phyloP scores from a whole-genome alignment of 768 basidiomycete species.

The Kwoniella pini region DNA sequence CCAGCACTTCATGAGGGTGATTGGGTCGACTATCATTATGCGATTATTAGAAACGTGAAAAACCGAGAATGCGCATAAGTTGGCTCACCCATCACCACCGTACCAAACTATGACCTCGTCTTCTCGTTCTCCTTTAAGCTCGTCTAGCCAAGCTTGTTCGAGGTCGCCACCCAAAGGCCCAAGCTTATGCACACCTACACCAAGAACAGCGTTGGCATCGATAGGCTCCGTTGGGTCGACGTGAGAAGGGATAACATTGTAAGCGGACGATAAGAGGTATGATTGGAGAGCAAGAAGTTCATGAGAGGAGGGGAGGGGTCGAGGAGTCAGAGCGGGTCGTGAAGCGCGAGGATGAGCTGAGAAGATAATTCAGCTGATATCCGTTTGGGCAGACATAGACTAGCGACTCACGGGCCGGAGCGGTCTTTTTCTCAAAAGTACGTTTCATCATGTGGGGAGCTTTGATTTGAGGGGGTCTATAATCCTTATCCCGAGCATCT shows the following conservation, averaged over 20 bases:
- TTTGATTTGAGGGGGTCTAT: conserved; percentile 39
- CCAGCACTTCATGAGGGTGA: conserved; percentile 22
- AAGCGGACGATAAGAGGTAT: conserved; percentile 42
- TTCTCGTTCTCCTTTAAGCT: conserved; percentile 42
- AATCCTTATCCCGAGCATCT: conserved; percentile 33
- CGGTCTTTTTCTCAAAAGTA: conserved; percentile 8
- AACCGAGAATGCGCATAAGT: not conserved
- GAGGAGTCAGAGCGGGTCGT: conserved; percentile 16
- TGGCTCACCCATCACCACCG: conserved; percentile 33
- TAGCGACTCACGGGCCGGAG: conserved; percentile 21
- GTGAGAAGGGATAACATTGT: conserved; percentile 37
- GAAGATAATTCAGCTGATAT: conserved; percentile 1
- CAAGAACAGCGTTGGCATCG: conserved; percentile 43
- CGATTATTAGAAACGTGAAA: no score
- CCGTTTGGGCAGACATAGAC: not conserved
- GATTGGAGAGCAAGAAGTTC: conserved; percentile 54
- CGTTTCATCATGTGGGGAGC: conserved; percentile 31
- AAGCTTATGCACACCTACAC: conserved; percentile 26
- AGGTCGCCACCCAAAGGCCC: conserved; percentile 25
- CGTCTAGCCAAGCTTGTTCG: conserved; percentile 32
- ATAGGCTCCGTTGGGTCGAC: conserved; percentile 37
- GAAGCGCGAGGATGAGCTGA: conserved; percentile 15
- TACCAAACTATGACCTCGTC: conserved; percentile 51
- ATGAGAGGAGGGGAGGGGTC: conserved; percentile 39
- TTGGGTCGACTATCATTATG: conserved; percentile 1